These are phyloP conservation scores for Acidomyces sp. DNA, from an alignment of 495 filamentous ascomycete genomes.

Conservation along the genomic window DNA sequence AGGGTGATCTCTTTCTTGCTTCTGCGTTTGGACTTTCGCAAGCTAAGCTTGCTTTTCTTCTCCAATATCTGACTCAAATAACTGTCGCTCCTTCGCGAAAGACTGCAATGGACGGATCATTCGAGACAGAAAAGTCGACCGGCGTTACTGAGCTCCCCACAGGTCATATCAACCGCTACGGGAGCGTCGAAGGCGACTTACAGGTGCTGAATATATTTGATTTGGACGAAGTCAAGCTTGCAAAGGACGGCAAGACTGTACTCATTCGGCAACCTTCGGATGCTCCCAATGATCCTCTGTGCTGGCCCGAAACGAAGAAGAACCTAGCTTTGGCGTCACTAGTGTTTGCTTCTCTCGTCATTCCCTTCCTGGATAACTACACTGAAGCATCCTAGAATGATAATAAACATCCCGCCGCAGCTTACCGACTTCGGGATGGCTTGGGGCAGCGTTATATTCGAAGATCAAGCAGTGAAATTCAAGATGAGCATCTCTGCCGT, in stretches of 20 bases:
- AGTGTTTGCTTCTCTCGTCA: too few species aligned
- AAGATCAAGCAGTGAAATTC: conserved; percentile 38
- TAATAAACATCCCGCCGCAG: not conserved
- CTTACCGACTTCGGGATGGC: conserved; percentile 34
- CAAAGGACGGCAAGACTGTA: too few species aligned
- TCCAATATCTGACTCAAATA: not conserved
- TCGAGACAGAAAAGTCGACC: not conserved
- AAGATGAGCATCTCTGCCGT: conserved; percentile 32
- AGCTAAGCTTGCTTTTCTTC: not conserved
- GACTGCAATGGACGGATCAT: not conserved
- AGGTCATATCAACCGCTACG: not conserved
- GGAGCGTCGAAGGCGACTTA: not conserved
- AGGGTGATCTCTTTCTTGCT: too few species aligned
- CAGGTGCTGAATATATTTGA: not conserved
- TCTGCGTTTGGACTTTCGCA: not conserved
- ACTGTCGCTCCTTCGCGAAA: not conserved
- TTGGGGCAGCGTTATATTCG: conserved; percentile 38
- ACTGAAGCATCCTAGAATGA: not conserved
- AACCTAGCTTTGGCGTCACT: too few species aligned
- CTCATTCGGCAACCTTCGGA: too few species aligned
- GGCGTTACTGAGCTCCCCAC: not conserved
- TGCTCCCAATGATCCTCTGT: too few species aligned
- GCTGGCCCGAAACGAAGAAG: too few species aligned
- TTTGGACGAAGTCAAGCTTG: not conserved
- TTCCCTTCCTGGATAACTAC: too few species aligned